Percentiles rank a stretch among this genome's conserved stretches.
Conservation (phyloP, 2,329 filamentous ascomycete genomes). For the Neonectria punicea region DNA sequence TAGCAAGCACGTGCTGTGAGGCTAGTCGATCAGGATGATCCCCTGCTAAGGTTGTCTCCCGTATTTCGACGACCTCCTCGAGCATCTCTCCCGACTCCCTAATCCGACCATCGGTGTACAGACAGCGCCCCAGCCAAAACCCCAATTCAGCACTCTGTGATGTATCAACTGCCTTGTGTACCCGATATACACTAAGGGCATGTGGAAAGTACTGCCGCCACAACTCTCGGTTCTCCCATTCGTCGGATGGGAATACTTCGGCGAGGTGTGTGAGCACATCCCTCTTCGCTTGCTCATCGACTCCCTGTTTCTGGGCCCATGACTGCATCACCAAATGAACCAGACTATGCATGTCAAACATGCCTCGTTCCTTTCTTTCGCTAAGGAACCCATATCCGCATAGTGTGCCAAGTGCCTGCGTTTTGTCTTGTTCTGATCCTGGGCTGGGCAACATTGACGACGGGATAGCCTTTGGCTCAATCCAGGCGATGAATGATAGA, state of each 20-base stretch:
- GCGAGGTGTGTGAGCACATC: neutral
- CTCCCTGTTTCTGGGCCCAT: constrained; percentile 37
- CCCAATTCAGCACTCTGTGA: neutral
- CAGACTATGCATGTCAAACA: constrained; percentile 53
- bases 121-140: neutral
- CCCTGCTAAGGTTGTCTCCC: neutral
- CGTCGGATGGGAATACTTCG: neutral
- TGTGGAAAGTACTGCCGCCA: constrained; percentile 30
- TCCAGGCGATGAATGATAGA: constrained; percentile 54
- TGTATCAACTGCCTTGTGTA: accelerated
- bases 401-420: constrained; percentile 46
- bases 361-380: constrained; percentile 34
- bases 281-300: neutral
- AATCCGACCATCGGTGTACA: neutral
- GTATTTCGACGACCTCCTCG: neutral
- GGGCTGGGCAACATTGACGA: constrained; percentile 46
- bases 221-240: constrained; percentile 13
- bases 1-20: neutral
- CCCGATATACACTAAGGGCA: constrained; percentile 7
- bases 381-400: constrained; percentile 48
- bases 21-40: neutral
- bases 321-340: constrained; percentile 48
- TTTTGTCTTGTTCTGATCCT: constrained; percentile 32
- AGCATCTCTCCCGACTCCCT: neutral
- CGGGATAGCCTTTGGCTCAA: constrained; percentile 54